Conservation (phyloP, 805 yeast species). For the Metschnikowia dekortorum region DNA sequence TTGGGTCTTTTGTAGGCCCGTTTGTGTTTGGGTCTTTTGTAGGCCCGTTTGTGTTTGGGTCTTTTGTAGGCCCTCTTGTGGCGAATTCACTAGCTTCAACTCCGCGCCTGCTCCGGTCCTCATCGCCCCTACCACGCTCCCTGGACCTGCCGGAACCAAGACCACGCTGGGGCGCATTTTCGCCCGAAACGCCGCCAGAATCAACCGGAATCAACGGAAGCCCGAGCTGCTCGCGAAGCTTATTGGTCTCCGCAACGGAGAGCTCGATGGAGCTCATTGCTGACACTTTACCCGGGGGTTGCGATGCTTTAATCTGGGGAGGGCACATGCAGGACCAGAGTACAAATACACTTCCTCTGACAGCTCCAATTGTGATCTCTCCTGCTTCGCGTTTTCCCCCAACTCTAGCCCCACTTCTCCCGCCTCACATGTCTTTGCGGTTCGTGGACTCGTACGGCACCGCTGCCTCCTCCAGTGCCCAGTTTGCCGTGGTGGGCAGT, state of each 20-base stretch:
- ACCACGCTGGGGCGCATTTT: no score
- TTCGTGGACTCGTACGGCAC: constrained; percentile 36
- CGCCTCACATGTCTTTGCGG: background rate
- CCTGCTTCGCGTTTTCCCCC: background rate
- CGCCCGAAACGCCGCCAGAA: background rate
- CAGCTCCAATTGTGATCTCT: background rate
- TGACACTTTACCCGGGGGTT: background rate
- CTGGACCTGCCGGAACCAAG: no score
- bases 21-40: no score
- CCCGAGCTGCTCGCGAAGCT: constrained; percentile 47
- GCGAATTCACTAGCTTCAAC: no score
- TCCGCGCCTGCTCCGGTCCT: no score
- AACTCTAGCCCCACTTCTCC: background rate
- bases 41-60: no score
- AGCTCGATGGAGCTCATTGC: constrained; percentile 15
- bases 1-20: no score
- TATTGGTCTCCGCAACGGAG: constrained; percentile 54
- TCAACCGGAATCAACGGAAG: constrained; percentile 45
- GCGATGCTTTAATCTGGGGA: background rate
- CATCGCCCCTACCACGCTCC: no score
- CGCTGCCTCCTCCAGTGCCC: constrained; percentile 40
- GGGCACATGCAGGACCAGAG: background rate
- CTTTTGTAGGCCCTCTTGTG: no score
- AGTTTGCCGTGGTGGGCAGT: constrained; percentile 37
- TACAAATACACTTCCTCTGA: background rate